Evolutionary conservation across 352 stramenopile genomes (phyloP).

Genomic region (Globisporangium nodosum): DNA sequence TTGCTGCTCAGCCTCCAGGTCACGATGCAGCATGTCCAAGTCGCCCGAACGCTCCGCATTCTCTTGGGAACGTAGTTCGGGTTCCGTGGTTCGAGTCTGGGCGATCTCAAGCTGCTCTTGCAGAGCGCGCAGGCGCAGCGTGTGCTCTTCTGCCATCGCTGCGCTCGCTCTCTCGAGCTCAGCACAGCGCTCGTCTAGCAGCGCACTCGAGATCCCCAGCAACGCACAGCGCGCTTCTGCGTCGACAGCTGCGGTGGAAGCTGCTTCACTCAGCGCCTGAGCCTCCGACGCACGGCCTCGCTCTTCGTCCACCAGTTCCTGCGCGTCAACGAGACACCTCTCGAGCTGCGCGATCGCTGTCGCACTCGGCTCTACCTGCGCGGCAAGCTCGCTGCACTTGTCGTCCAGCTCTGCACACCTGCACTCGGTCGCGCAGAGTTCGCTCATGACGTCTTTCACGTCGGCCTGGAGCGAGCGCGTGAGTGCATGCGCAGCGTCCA

Average conservation of each 20-base stretch:
- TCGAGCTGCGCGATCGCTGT: neutral
- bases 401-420: slow-evolving; percentile 9
- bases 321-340: neutral
- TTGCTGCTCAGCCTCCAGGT: neutral
- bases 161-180: neutral
- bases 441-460: slow-evolving; percentile 11
- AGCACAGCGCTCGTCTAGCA: neutral
- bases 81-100: neutral
- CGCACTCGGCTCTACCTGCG: neutral
- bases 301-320: neutral
- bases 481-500: slow-evolving; percentile 3
- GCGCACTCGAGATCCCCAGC: neutral
- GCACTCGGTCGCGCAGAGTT: slow-evolving; percentile 10
- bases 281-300: neutral
- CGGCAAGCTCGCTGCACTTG: neutral
- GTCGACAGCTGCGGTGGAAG: neutral
- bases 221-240: neutral
- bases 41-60: neutral
- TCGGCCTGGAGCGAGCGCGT: slow-evolving; percentile 4
- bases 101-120: neutral
- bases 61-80: neutral
- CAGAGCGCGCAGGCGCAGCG: neutral
- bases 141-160: neutral
- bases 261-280: neutral
- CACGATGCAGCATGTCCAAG: neutral